These are phyloP conservation scores for Aspergillus conjunctus DNA, from an alignment of 495 filamentous ascomycete species.

Conservation along the genomic window DNA sequence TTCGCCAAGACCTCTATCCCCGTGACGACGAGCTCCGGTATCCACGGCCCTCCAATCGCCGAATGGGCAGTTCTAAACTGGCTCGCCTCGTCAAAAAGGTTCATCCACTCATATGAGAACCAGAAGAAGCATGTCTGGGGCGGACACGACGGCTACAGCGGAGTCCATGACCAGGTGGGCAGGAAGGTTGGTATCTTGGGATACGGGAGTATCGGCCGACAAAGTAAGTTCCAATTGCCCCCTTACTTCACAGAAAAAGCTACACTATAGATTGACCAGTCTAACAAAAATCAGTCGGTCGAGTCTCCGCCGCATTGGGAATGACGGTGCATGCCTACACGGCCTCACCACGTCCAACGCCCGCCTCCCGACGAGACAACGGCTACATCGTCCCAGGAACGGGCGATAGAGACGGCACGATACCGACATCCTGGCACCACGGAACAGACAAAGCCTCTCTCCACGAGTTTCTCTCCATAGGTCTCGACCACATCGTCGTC, in stretches of 20 bases:
- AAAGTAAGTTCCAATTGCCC: conserved; percentile 44
- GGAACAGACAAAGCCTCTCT: conserved; percentile 62
- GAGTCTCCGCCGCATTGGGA: conserved; percentile 69
- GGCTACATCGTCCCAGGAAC: conserved; percentile 74
- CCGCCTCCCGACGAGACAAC: conserved; percentile 59
- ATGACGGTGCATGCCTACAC: conserved; percentile 86
- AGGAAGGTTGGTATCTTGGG: conserved; percentile 74
- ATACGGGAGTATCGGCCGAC: conserved; percentile 82
- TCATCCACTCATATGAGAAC: conserved; percentile 44
- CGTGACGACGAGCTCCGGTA: conserved; percentile 72
- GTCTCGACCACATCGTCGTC: conserved; percentile 76
- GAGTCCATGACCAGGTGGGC: conserved; percentile 53
- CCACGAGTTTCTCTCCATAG: conserved; percentile 65
- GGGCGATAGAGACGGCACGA: conserved; percentile 71
- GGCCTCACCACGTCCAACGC: conserved; percentile 57
- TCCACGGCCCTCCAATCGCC: conserved; percentile 82
- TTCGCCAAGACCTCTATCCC: conserved; percentile 63
- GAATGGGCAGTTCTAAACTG: conserved; percentile 70
- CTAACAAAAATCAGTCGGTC: conserved; percentile 47
- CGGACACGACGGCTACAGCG: conserved; percentile 15
- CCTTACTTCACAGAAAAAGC: not conserved
- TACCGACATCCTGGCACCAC: conserved; percentile 74
- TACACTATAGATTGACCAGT: not conserved
- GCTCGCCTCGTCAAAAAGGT: conserved; percentile 58
- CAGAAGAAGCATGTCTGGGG: conserved; percentile 49